Base-by-base conservation (phyloP, 2,329 filamentous ascomycete genomes). In the Cordyceps militaris region DNA sequence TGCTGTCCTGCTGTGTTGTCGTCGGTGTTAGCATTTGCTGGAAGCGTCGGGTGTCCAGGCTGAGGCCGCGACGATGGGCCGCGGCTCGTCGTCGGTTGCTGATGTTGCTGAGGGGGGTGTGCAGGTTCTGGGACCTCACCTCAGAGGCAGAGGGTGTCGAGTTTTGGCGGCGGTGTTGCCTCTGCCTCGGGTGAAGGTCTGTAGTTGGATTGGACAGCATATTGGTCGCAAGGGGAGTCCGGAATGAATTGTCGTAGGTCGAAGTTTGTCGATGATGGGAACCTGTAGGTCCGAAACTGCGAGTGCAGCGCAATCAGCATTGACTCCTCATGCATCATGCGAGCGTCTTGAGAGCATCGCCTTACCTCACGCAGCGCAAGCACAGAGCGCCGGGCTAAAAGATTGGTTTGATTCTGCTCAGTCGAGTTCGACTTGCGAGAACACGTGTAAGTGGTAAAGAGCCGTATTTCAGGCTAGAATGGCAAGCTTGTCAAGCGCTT, bases 291-390 rank as follows among this genome's bases (percentile, higher is more conserved):
- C 73, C 73, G 73, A 74, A 75, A 74, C 73, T 75, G 63, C 8
- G 14, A 26, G 26, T 14, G n/a, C n/a, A n/a, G n/a, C 19, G 52
- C 49, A 56, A 63, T 74, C 62, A 74, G 70, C 59, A 56, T 36
- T 47, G 55, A 21, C 51, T 63, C 59, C 54, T 38, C 14, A 19
- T 43, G 21, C 16, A 34, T 44, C 16, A 21, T 32, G 30, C 47
- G 43, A 32, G 47, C 56, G 24, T n/a, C n/a, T n/a, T n/a, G n/a
- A n/a, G n/a, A n/a, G n/a, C 28, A 32, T 46, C 26, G 23, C 48
- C 76, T 65, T 72, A 91, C 88, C 87, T 91, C 86, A 86, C 86
- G 86, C 86, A 90, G 85, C 81, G 85, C 86, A 87, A 89, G 85
- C 86, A 74, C 84, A 85, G 83, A 80, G 82, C 84, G 87, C 86